Conservation (phyloP, 1,284 basidiomycete species). For the Malassezia dermatis region DNA sequence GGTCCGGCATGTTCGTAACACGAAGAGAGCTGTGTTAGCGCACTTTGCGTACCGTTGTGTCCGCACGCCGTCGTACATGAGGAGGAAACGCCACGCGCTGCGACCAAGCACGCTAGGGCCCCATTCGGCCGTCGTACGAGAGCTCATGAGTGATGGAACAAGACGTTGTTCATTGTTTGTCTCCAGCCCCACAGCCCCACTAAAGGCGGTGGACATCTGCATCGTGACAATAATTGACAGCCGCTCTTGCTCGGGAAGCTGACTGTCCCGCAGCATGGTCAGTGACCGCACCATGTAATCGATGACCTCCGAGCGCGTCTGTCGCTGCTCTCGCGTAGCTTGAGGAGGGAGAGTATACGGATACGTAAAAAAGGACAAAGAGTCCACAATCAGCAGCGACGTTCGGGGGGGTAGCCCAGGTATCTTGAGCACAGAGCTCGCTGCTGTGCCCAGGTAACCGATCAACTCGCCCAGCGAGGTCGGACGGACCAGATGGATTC, state of each 20-base stretch:
- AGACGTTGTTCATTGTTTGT: neutral
- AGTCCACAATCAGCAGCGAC: slow-evolving; percentile 12
- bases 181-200: neutral
- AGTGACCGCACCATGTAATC: slow-evolving; percentile 1
- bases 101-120: slow-evolving; percentile 13
- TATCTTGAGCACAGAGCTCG: slow-evolving; percentile 7
- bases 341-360: slow-evolving; percentile 1
- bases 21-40: neutral
- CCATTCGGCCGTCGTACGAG: slow-evolving; percentile 7
- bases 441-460: slow-evolving; percentile 8
- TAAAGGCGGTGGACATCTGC: slow-evolving; percentile 9
- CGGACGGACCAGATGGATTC: slow-evolving; percentile 10
- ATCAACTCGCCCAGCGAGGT: slow-evolving; percentile 8
- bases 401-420: slow-evolving; percentile 14
- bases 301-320: slow-evolving; percentile 4
- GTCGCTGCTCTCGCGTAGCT: slow-evolving; percentile 9
- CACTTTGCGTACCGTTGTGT: slow-evolving; percentile 4
- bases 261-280: slow-evolving; percentile 11
- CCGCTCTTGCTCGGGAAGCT: slow-evolving; percentile 10
- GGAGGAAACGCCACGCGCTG: slow-evolving; percentile 12
- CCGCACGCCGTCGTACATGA: neutral
- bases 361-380: slow-evolving; percentile 9
- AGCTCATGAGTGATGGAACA: slow-evolving; percentile 3
- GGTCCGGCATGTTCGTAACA: neutral
- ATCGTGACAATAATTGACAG: slow-evolving; percentile 10